Evolutionary conservation across 345 rosid species (phyloP).

Genomic region (Acer yangbiense): DNA sequence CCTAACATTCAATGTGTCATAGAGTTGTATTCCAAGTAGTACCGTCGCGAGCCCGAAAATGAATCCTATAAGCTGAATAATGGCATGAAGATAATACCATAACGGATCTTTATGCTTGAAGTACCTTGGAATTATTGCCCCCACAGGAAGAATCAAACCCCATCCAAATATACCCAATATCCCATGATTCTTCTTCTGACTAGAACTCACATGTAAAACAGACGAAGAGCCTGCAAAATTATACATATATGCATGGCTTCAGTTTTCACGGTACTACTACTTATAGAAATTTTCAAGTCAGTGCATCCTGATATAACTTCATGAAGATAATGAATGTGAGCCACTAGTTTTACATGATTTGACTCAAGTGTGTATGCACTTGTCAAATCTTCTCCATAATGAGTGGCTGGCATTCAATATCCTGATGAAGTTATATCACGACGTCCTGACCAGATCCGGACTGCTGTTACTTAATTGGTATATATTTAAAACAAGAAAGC

Average conservation of each 20-base stretch:
- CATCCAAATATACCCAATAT: constrained; percentile 67
- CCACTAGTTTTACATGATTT: no score
- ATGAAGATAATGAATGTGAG: no score
- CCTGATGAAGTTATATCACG: no score
- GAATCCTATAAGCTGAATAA: constrained; percentile 69
- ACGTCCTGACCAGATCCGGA: no score
- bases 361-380: no score
- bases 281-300: no score
- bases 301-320: no score
- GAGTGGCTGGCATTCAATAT: no score
- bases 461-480: no score
- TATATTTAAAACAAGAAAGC: neutral
- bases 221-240: constrained; percentile 46
- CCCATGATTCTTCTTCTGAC: constrained; percentile 75
- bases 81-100: constrained; percentile 81
- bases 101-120: constrained; percentile 81
- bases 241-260: neutral
- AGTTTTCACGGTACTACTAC: neutral
- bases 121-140: constrained; percentile 81
- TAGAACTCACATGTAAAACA: constrained; percentile 26
- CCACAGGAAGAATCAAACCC: constrained; percentile 78
- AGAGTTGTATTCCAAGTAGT: constrained; percentile 69
- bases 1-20: constrained; percentile 35
- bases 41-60: constrained; percentile 61
- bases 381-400: no score